phyloP scores from a whole-genome alignment of 1,139 yeast genomes.

The Yamadazyma spencermartinsiae region DNA sequence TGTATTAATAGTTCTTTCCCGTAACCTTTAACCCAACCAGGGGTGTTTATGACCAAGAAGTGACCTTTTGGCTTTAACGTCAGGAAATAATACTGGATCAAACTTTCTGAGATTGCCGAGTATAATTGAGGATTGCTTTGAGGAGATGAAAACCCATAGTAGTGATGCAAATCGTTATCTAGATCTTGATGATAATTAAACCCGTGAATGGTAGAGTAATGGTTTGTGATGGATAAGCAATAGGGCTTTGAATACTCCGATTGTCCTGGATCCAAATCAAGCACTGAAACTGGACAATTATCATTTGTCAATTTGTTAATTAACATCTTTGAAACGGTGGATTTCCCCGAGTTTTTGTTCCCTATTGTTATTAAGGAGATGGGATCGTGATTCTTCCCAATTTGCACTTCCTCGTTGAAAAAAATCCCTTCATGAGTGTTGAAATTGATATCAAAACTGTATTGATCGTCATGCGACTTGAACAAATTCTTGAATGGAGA shows the following conservation, averaged over 20 bases:
- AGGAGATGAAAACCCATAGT: slow-evolving; percentile 74
- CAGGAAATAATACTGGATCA: slow-evolving; percentile 37
- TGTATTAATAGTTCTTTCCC: slow-evolving; percentile 67
- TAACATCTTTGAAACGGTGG: slow-evolving; percentile 63
- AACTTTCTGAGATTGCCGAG: slow-evolving; percentile 39
- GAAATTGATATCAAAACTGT: slow-evolving; percentile 41
- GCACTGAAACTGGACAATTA: slow-evolving; percentile 35
- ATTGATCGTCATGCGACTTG: slow-evolving; percentile 20
- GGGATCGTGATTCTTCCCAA: slow-evolving; percentile 14
- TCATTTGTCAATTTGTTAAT: slow-evolving; percentile 37
- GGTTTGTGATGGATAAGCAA: slow-evolving; percentile 50
- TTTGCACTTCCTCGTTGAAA: slow-evolving; percentile 8
- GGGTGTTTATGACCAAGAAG: slow-evolving; percentile 70
- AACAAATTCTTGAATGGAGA: slow-evolving; percentile 51
- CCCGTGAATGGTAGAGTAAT: slow-evolving; percentile 28
- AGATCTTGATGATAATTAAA: slow-evolving; percentile 14
- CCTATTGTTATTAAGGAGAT: slow-evolving; percentile 36
- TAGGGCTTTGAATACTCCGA: slow-evolving; percentile 79
- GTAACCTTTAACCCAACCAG: slow-evolving; percentile 93
- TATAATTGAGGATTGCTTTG: slow-evolving; percentile 67
- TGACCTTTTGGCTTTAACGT: slow-evolving; percentile 29
- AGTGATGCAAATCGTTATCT: slow-evolving; percentile 36
- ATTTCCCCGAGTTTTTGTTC: slow-evolving; percentile 78
- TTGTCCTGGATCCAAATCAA: slow-evolving; percentile 93
- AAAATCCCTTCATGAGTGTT: slow-evolving; percentile 21